A percentile compares a stretch with the other conserved stretches of the same genome.
These are phyloP conservation scores for Penicillium sp. DNA, from an alignment of 2,329 filamentous ascomycete species.

Conservation along the genomic window DNA sequence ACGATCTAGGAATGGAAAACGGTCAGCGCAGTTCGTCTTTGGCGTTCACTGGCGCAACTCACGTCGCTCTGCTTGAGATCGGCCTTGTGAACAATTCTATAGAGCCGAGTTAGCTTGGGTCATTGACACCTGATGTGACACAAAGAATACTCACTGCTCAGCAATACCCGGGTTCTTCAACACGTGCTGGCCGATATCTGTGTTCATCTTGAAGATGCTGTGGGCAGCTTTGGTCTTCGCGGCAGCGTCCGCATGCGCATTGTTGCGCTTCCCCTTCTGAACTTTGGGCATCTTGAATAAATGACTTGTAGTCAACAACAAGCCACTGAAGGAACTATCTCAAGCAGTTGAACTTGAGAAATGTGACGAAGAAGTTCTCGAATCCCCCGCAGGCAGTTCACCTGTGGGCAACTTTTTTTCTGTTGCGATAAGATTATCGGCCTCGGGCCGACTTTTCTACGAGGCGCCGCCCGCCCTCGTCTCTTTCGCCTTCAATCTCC, in stretches of 20 bases:
- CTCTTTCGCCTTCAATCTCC: slow-evolving; percentile 9
- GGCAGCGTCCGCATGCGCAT: slow-evolving; percentile 43
- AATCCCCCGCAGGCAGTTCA: background rate
- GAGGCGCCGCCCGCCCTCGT: slow-evolving; percentile 5
- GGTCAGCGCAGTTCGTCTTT: slow-evolving; percentile 3
- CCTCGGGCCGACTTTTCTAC: slow-evolving; percentile 23
- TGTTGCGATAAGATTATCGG: slow-evolving; percentile 31
- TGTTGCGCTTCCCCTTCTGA: slow-evolving; percentile 60
- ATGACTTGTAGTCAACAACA: background rate
- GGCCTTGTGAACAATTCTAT: slow-evolving; percentile 75
- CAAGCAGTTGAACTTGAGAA: too few species aligned
- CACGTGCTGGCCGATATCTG: slow-evolving; percentile 85
- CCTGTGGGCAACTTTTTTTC: slow-evolving; percentile 28
- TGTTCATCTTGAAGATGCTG: slow-evolving; percentile 98
- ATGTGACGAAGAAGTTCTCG: background rate
- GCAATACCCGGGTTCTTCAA: slow-evolving; percentile 89
- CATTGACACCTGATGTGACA: background rate
- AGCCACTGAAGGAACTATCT: background rate
- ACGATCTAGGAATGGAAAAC: slow-evolving; percentile 59
- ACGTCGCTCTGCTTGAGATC: slow-evolving; percentile 83
- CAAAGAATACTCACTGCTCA: slow-evolving; percentile 52
- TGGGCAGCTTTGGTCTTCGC: slow-evolving; percentile 60
- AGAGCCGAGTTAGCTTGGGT: background rate
- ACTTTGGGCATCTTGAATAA: slow-evolving; percentile 55
- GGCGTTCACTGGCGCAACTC: slow-evolving; percentile 16